A percentile compares a stretch with the other conserved stretches of the same genome.
Conservation (phyloP, 2,329 filamentous ascomycete species). For the Gnomoniopsis sp. region DNA sequence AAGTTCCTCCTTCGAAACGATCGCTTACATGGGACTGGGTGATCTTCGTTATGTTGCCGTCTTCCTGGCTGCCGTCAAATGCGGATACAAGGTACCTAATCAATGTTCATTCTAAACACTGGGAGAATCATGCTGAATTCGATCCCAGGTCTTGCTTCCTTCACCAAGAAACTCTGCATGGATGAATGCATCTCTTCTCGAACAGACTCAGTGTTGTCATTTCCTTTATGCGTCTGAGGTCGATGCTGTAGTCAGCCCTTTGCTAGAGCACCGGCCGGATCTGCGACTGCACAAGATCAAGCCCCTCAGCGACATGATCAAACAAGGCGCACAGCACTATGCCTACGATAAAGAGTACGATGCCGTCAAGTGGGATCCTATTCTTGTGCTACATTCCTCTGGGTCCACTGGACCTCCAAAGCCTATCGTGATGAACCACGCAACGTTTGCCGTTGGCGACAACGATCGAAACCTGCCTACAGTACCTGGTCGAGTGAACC, state of each 20-base stretch:
- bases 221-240: conserved; percentile 1
- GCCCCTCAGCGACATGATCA: conserved; percentile 10
- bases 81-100: conserved; percentile 7
- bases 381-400: conserved; percentile 20
- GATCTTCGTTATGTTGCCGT: conserved; percentile 10
- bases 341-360: conserved; percentile 17
- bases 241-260: not conserved
- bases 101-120: not conserved
- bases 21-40: conserved; percentile 6
- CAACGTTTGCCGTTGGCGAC: conserved; percentile 17
- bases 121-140: too few relatives aligned
- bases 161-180: conserved; percentile 10
- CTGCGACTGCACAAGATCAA: not conserved
- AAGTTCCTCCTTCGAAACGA: conserved; percentile 4
- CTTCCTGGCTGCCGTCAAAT: conserved; percentile 13
- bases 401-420: conserved; percentile 21
- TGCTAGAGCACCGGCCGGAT: conserved; percentile 2
- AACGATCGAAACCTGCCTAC: conserved; percentile 14
- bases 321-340: conserved; percentile 5
- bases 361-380: conserved; percentile 16
- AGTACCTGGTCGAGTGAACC: conserved; percentile 18
- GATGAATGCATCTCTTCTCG: conserved; percentile 13
- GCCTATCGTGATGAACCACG: conserved; percentile 21
- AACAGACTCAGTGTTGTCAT: conserved; percentile 7
- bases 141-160: conserved; percentile 2